Evolutionary conservation across 306 rosid species (phyloP), one percentile per base, ranked within the genome.

Genomic region (Cucumis sativus): DNA sequence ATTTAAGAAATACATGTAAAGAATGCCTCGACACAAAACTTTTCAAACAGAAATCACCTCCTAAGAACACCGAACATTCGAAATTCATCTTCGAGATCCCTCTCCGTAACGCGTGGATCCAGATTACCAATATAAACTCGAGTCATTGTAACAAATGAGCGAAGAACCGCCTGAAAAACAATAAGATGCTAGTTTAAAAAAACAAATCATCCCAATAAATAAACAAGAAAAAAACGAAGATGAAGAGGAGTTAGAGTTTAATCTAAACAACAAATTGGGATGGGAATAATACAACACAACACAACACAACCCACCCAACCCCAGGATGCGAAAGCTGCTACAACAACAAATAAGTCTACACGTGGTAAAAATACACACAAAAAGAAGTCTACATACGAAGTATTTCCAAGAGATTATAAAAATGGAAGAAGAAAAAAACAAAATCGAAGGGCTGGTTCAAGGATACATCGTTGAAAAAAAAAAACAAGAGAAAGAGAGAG

Each of bases 21-120:
- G 39, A 15, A 7, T 0, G 75, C 57, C 20, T 21, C 57, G 4
- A 60, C 4, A 60, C 30, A 25, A 62, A 47, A 12, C 25, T 51
- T 51, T 28, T 72, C 30, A 13, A 35, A 75, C 76, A 21, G 45
- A 30, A 79, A 62, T 79, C 59, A 92, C 98, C 96, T 94, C 67
- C 91, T 89, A 20, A 94, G 96, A 83, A 94, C 97, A 51, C 98
- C 97, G 78, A 79, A 94, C 78, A 92, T 76, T 71, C 96, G 91
- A 80, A 91, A 94, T 69, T 94, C 97, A 74, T 90, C 98, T 88
- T 94, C 98, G 12, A 94, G 87, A 7, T 92, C 98, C 87, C 97
- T 92, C 83, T 94, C 98, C 47, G 86, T 54, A 79, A 89, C 97
- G 54, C 95, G 93, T 83, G 96, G 93, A 79, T 94, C 97, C 89